Percentiles rank a stretch among this genome's conserved stretches.
phyloP scores from a whole-genome alignment of 108 stramenopile species.

The Pseudonitzschia pungens region DNA sequence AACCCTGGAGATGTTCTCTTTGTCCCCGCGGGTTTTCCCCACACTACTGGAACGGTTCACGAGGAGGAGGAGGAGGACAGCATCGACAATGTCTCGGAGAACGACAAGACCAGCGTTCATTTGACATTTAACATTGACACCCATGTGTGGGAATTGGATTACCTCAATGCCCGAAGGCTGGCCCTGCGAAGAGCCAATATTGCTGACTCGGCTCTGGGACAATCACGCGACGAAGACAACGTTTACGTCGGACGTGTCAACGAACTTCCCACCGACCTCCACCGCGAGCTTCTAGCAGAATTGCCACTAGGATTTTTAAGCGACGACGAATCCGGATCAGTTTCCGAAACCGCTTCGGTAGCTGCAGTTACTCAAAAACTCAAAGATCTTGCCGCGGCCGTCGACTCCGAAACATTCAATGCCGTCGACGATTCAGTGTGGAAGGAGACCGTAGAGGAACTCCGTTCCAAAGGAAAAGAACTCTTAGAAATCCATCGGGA shows the following conservation, averaged over 20 bases:
- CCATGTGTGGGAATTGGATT: constrained; percentile 92
- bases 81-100: constrained; percentile 13
- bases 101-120: constrained; percentile 73
- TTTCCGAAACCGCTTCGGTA: constrained; percentile 20
- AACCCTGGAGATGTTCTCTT: constrained; percentile 83
- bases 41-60: constrained; percentile 82
- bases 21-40: constrained; percentile 91
- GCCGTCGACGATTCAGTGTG: constrained; percentile 38
- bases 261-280: constrained; percentile 50
- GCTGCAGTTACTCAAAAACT: constrained; percentile 44
- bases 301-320: constrained; percentile 63
- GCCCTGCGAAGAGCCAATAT: constrained; percentile 57
- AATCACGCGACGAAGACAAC: constrained; percentile 52
- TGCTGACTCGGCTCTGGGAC: constrained; percentile 54
- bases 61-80: constrained; percentile 16
- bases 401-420: constrained; percentile 46
- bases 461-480: constrained; percentile 59
- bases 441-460: constrained; percentile 59
- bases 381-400: constrained; percentile 35
- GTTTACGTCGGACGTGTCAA: constrained; percentile 65
- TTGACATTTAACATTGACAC: constrained; percentile 90
- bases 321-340: constrained; percentile 3
- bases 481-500: constrained; percentile 76
- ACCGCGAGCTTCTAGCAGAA: constrained; percentile 48
- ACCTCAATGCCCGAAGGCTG: constrained; percentile 60